phyloP scores from a whole-genome alignment of 1,284 basidiomycete genomes.

The Mycosarcoma maydis region DNA sequence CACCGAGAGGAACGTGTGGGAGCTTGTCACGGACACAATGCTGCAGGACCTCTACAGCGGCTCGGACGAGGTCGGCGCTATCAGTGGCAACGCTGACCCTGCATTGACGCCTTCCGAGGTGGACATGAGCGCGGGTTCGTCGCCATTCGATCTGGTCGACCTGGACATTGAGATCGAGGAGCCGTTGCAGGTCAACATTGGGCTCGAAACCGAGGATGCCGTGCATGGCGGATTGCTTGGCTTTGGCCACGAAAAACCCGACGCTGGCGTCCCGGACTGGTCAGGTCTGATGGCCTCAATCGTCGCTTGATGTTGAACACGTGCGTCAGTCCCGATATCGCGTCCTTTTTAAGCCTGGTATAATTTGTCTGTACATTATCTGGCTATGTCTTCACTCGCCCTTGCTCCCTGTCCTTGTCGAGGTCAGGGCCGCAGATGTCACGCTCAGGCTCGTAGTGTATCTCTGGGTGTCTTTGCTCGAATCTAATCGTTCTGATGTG shows the following conservation, averaged over 20 bases:
- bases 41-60: conserved; percentile 39
- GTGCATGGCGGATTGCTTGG: background rate
- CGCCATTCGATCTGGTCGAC: conserved; percentile 46
- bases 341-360: background rate
- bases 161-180: conserved; percentile 50
- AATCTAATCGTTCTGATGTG: too few relatives aligned
- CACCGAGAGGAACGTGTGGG: conserved; percentile 36
- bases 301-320: conserved; percentile 9
- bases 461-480: too few relatives aligned
- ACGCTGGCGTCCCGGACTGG: conserved; percentile 30
- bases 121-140: conserved; percentile 31
- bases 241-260: conserved; percentile 1
- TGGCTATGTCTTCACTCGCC: too few relatives aligned
- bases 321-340: conserved; percentile 10
- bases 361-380: conserved; percentile 18
- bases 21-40: conserved; percentile 45
- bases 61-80: conserved; percentile 2
- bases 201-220: conserved; percentile 13
- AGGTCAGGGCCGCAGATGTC: too few relatives aligned
- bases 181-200: conserved; percentile 37
- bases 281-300: conserved; percentile 30
- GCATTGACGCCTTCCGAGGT: conserved; percentile 13
- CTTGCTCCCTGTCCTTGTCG: too few relatives aligned
- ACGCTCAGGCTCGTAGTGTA: too few relatives aligned
- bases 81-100: conserved; percentile 2